phyloP scores from a whole-genome alignment of 1,284 basidiomycete genomes.

The Vanrija humicola region DNA sequence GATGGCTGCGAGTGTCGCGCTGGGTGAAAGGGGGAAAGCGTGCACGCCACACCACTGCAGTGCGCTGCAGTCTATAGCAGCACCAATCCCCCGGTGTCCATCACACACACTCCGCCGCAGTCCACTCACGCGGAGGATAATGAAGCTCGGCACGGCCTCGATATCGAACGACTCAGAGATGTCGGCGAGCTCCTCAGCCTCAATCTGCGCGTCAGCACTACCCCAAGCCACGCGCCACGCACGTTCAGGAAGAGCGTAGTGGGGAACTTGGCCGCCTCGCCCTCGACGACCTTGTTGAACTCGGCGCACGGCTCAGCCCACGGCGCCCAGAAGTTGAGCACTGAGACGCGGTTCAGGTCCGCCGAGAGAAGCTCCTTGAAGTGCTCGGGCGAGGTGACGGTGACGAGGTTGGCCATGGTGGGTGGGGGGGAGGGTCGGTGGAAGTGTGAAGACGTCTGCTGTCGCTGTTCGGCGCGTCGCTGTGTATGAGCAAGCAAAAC shows the following conservation, averaged over 20 bases:
- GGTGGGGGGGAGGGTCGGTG: not conserved
- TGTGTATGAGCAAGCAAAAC: not conserved
- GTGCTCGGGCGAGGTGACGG: slow-evolving; percentile 62
- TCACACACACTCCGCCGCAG: not conserved
- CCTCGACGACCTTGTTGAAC: slow-evolving; percentile 73
- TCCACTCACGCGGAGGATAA: slow-evolving; percentile 69
- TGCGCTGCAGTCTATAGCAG: not conserved
- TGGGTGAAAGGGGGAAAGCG: too few species aligned
- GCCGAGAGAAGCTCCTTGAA: slow-evolving; percentile 69
- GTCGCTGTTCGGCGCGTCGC: not conserved
- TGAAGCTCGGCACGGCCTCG: slow-evolving; percentile 80
- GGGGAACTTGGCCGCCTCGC: slow-evolving; percentile 69
- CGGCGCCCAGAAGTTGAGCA: slow-evolving; percentile 88
- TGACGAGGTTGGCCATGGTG: slow-evolving; percentile 44
- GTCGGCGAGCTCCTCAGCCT: slow-evolving; percentile 82
- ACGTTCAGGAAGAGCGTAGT: slow-evolving; percentile 71
- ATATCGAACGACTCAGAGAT: slow-evolving; percentile 93
- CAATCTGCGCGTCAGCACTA: slow-evolving; percentile 58
- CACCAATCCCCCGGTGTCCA: not conserved
- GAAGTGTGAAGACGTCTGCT: not conserved
- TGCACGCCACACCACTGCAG: too few species aligned
- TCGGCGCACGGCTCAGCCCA: slow-evolving; percentile 86
- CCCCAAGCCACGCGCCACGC: slow-evolving; percentile 24
- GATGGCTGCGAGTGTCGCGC: too few species aligned
- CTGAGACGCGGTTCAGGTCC: slow-evolving; percentile 72